phyloP scores from a whole-genome alignment of 805 yeast genomes.

The Kockiozyma suomiensis region DNA sequence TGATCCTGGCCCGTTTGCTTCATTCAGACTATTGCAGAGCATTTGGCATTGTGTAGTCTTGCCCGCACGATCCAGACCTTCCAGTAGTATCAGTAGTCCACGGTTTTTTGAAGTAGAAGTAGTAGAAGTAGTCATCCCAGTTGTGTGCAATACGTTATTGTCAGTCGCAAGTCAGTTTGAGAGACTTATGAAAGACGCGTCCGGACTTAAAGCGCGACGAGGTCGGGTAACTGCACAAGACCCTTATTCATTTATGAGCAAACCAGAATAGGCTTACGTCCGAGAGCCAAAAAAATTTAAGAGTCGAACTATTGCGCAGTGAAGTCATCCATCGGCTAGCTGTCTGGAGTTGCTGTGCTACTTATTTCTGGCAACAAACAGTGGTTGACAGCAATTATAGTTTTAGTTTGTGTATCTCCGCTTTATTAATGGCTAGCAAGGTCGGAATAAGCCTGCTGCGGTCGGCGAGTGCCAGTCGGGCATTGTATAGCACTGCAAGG shows the following conservation, averaged over 20 bases:
- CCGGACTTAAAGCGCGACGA: background rate
- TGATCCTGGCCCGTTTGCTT: slow-evolving; percentile 39
- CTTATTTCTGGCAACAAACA: no score
- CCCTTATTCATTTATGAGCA: background rate
- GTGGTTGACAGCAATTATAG: no score
- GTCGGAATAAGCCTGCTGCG: background rate
- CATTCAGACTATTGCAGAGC: slow-evolving; percentile 42
- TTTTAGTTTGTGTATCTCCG: no score
- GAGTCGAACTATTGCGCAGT: background rate
- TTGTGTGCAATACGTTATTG: background rate
- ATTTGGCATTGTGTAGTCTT: slow-evolving; percentile 77
- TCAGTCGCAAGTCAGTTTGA: no score
- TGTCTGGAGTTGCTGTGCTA: no score
- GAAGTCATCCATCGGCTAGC: background rate
- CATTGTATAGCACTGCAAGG: background rate
- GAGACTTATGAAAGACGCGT: background rate
- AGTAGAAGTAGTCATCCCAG: no score
- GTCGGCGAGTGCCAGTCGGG: background rate
- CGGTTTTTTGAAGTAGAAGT: slow-evolving; percentile 40
- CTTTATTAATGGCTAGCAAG: background rate
- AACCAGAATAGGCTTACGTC: background rate
- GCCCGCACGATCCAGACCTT: slow-evolving; percentile 94
- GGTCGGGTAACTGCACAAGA: background rate
- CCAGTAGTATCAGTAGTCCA: slow-evolving; percentile 79
- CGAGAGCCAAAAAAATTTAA: background rate